phyloP scores from a whole-genome alignment of 805 yeast species.

The Torulaspora indica region DNA sequence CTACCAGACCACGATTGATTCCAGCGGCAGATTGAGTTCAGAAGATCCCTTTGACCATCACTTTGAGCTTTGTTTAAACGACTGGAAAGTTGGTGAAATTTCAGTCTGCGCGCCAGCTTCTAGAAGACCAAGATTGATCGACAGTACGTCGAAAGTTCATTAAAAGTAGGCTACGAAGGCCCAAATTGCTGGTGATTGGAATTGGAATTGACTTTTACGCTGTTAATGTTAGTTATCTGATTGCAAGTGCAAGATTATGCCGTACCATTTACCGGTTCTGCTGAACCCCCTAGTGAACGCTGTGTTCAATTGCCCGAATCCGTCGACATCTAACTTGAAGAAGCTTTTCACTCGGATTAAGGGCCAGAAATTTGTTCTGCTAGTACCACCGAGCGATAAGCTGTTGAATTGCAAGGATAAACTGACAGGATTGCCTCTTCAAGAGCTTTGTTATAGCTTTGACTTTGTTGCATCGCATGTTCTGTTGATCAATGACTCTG shows the following conservation, averaged over 20 bases:
- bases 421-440: constrained; percentile 39
- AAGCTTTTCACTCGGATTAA: constrained; percentile 44
- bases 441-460: constrained; percentile 52
- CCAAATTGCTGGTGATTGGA: background rate
- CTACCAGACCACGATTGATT: background rate
- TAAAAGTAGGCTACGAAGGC: background rate
- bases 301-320: constrained; percentile 60
- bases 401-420: constrained; percentile 41
- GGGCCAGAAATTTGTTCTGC: constrained; percentile 50
- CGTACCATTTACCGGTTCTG: constrained; percentile 48
- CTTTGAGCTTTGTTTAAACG: background rate
- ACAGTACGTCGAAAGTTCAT: background rate
- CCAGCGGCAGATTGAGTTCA: background rate
- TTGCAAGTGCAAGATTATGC: constrained; percentile 8
- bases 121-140: background rate
- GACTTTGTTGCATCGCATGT: constrained; percentile 65
- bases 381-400: constrained; percentile 58
- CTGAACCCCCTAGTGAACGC: constrained; percentile 62
- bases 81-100: background rate
- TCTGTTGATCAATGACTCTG: constrained; percentile 37
- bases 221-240: background rate
- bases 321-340: constrained; percentile 43
- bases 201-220: constrained; percentile 1
- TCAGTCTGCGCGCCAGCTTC: background rate
- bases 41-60: background rate